phyloP scores from a whole-genome alignment of 2,329 filamentous ascomycete species.

The Exophiala alcalophila region DNA sequence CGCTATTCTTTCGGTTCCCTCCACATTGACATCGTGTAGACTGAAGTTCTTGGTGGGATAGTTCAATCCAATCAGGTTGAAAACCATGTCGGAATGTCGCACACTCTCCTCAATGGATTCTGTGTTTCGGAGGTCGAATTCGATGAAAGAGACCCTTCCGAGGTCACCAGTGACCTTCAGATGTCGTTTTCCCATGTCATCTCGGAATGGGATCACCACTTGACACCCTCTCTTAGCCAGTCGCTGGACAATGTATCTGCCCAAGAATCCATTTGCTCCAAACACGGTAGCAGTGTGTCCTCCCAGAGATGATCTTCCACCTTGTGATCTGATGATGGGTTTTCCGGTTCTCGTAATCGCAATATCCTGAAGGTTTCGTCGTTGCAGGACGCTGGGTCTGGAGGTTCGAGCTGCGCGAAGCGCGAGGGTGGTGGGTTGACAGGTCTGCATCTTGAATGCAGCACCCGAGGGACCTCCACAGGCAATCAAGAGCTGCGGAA shows the following conservation, averaged over 20 bases:
- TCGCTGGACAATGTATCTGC: slow-evolving; percentile 95
- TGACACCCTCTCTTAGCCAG: slow-evolving; percentile 91
- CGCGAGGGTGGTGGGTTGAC: slow-evolving; percentile 40
- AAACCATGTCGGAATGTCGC: slow-evolving; percentile 93
- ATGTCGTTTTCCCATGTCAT: slow-evolving; percentile 97
- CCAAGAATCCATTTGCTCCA: slow-evolving; percentile 91
- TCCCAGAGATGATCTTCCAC: slow-evolving; percentile 75
- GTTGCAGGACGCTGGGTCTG: slow-evolving; percentile 34
- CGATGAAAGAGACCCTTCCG: slow-evolving; percentile 82
- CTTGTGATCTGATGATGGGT: slow-evolving; percentile 82
- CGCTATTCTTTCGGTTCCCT: slow-evolving; percentile 86
- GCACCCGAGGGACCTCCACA: slow-evolving; percentile 15
- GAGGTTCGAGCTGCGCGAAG: slow-evolving; percentile 44
- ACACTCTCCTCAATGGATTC: slow-evolving; percentile 95
- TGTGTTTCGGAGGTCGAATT: slow-evolving; percentile 93
- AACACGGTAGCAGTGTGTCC: slow-evolving; percentile 97
- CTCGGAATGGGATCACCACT: slow-evolving; percentile 87
- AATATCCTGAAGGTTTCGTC: slow-evolving; percentile 69
- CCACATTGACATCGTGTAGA: slow-evolving; percentile 86
- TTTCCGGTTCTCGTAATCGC: slow-evolving; percentile 94
- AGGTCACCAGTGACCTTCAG: slow-evolving; percentile 95
- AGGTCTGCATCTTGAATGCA: slow-evolving; percentile 30
- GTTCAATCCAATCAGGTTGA: slow-evolving; percentile 90
- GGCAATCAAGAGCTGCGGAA: slow-evolving; percentile 7
- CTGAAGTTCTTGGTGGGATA: slow-evolving; percentile 99